These are phyloP conservation scores for Saccharomycopsis synnaedendra DNA, from an alignment of 805 yeast species.

Conservation along the genomic window DNA sequence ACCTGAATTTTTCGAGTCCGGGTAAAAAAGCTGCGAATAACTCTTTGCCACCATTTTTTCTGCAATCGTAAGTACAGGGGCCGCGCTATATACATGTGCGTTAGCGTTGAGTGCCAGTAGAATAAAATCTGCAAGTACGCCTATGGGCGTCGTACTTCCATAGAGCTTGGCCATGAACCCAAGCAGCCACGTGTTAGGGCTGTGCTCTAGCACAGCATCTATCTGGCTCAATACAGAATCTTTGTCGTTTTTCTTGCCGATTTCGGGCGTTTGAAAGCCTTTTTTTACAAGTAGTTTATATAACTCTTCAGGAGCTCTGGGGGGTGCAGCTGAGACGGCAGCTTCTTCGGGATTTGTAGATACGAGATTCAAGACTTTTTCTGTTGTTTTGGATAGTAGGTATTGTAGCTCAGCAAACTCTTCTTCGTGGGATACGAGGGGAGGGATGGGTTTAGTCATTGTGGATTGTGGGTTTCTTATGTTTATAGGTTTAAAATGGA, in stretches of 20 bases:
- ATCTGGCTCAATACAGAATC: slow-evolving; percentile 4
- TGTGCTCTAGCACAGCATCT: slow-evolving; percentile 36
- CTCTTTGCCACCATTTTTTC: slow-evolving; percentile 58
- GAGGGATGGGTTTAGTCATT: too few relatives aligned
- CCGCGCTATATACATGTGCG: slow-evolving; percentile 76
- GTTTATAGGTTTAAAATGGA: too few relatives aligned
- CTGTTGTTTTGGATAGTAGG: too few relatives aligned
- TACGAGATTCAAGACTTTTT: too few relatives aligned
- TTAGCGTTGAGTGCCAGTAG: slow-evolving; percentile 68
- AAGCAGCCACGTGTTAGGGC: slow-evolving; percentile 80
- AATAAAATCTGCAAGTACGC: slow-evolving; percentile 61
- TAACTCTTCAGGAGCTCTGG: neutral
- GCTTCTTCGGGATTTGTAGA: too few relatives aligned
- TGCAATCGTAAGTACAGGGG: slow-evolving; percentile 67
- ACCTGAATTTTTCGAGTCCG: slow-evolving; percentile 34
- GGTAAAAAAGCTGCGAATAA: slow-evolving; percentile 56
- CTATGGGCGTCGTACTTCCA: slow-evolving; percentile 80
- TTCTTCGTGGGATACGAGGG: too few relatives aligned
- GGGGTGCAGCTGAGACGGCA: too few relatives aligned
- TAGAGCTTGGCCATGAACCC: slow-evolving; percentile 78
- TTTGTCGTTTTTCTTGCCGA: neutral
- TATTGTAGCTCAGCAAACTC: too few relatives aligned
- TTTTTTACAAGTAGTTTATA: neutral
- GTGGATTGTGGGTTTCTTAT: too few relatives aligned
- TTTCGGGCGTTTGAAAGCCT: neutral